Evolutionary conservation across 208 protist species (phyloP), one percentile per base, ranked within the genome.

Genomic region (Leishmania martiniquensis): DNA sequence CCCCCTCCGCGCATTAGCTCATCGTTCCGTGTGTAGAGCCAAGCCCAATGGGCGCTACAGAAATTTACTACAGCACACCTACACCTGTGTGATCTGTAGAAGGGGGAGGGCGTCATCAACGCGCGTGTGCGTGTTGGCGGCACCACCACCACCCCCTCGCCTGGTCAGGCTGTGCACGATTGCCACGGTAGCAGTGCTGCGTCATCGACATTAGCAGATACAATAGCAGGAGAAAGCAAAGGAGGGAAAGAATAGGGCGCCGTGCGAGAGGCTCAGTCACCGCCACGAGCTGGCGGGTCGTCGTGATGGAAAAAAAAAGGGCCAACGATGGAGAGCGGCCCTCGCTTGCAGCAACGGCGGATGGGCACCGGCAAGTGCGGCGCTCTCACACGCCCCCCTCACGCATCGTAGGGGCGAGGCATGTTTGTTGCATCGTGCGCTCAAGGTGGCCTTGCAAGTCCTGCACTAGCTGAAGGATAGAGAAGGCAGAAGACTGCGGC

Each of bases 401-500:
- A 32, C 7, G 12, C 52, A 29, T 17, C 5, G 70, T n/a, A 44
- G 1, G 9, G 34, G 70, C 25, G 2, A 29, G 44, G 63, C 49
- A 15, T 37, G 32, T 57, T 22, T 59, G 54, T 20, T 65, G 78
- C 55, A 79, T 57, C 15, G 62, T 44, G 29, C 67, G 55, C 29
- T 78, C 63, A 13, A 87, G 74, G 54, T 82, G 80, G 25, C 34
- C 42, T 6, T 82, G 52, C 67, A 87, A 44, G 70, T 87, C 84
- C 20, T 76, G 37, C 17, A 72, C 84, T 5, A 87, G 69, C 57
- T 85, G 73, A n/a, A 72, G n/a, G 62, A 87, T 87, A 1, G 84
- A 87, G 57, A 87, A 85, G 60, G 25, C 39, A 10, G 49, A 13
- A 13, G 39, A 60, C 25, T 25, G 51, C 13, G 57, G 22, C 57